A percentile compares a stretch with the other conserved stretches of the same genome.
Conservation (phyloP, 73 alveolate species). For the Paramecium biaurelia region DNA sequence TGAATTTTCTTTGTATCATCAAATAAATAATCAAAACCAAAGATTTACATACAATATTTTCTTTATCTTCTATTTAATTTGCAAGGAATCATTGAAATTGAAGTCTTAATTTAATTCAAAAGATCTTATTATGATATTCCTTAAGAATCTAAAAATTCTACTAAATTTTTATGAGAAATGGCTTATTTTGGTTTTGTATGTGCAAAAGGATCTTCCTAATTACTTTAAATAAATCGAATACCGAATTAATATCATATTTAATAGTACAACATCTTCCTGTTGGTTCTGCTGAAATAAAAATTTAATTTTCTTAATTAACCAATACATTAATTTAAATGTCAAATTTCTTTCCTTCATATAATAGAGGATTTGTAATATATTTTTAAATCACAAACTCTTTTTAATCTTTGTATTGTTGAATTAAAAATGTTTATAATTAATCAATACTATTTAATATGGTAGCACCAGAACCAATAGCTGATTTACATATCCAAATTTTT, state of each 20-base stretch:
- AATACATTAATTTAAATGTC: slow-evolving; percentile 87
- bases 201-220: slow-evolving; percentile 70
- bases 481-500: neutral
- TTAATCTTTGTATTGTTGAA: neutral
- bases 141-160: neutral
- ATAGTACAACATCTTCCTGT: slow-evolving; percentile 67
- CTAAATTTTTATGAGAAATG: slow-evolving; percentile 70
- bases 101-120: neutral
- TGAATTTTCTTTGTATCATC: slow-evolving; percentile 77
- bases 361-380: slow-evolving; percentile 84
- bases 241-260: slow-evolving; percentile 31
- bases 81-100: neutral
- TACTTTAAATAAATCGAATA: neutral
- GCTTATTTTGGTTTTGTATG: slow-evolving; percentile 68
- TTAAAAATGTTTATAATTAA: neutral
- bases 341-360: slow-evolving; percentile 84
- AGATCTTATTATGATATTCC: neutral
- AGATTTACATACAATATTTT: slow-evolving; percentile 73
- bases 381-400: slow-evolving; percentile 70
- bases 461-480: neutral
- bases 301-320: slow-evolving; percentile 68
- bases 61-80: slow-evolving; percentile 45
- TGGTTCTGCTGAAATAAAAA: slow-evolving; percentile 65
- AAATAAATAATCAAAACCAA: slow-evolving; percentile 82
- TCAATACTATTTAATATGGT: neutral